Evolutionary conservation across 2,329 filamentous ascomycete species (phyloP).

Genomic region (Pseudogymnoascus sp.): DNA sequence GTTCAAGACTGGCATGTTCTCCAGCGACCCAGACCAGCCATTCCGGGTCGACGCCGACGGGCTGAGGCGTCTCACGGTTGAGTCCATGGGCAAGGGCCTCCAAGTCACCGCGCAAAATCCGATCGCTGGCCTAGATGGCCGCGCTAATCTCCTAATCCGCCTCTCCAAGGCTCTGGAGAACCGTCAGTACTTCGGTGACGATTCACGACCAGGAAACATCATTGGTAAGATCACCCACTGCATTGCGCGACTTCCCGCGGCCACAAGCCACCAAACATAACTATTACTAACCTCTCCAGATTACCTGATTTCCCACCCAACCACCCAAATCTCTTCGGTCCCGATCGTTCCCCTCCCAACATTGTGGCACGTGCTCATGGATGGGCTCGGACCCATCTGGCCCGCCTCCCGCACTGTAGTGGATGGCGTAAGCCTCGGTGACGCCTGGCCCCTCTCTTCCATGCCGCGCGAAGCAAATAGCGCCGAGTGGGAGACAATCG

Average conservation of each 20-base stretch:
- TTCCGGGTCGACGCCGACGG: conserved; percentile 84
- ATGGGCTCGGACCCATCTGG: conserved; percentile 81
- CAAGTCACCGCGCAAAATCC: conserved; percentile 76
- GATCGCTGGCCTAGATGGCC: conserved; percentile 76
- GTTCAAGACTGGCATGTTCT: conserved; percentile 90
- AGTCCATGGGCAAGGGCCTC: conserved; percentile 69
- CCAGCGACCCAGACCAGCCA: conserved; percentile 69
- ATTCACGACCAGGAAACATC: conserved; percentile 87
- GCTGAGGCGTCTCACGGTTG: conserved; percentile 63
- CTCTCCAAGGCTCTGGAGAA: conserved; percentile 71
- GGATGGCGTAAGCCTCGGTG: conserved; percentile 78
- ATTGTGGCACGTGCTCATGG: conserved; percentile 85
- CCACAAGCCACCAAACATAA: conserved; percentile 7
- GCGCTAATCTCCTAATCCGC: conserved; percentile 68
- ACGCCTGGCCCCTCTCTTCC: conserved; percentile 83
- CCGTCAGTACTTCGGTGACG: conserved; percentile 72
- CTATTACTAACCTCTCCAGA: conserved; percentile 45
- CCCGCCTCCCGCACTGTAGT: conserved; percentile 77
- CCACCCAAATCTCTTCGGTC: conserved; percentile 79
- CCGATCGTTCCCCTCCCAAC: conserved; percentile 82
- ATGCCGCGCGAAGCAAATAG: conserved; percentile 50
- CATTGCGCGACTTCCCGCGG: neutral
- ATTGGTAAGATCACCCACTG: conserved; percentile 52
- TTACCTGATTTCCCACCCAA: conserved; percentile 84
- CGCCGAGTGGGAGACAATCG: conserved; percentile 65